phyloP scores from a whole-genome alignment of 2,329 filamentous ascomycete species.

The Xylaria sp. region DNA sequence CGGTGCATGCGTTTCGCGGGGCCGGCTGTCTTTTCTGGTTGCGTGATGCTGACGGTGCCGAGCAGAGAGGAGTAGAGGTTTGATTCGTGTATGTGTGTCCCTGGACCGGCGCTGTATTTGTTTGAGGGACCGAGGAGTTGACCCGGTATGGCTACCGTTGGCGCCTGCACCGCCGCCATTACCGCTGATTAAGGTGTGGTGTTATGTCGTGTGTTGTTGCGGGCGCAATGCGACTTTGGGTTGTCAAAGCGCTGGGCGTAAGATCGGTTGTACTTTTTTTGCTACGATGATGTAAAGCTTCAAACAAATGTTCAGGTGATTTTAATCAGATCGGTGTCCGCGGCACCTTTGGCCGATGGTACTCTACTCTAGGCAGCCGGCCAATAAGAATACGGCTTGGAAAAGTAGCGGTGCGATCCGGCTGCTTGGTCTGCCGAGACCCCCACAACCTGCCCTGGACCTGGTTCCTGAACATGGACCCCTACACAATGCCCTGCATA shows the following conservation, averaged over 20 bases:
- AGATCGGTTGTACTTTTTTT: constrained; percentile 26
- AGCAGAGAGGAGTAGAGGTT: constrained; percentile 85
- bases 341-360: constrained; percentile 17
- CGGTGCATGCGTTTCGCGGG: constrained; percentile 70
- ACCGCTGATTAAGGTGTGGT: constrained; percentile 11
- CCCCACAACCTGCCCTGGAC: constrained; percentile 30
- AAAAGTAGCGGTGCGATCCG: constrained; percentile 33
- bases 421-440: constrained; percentile 31
- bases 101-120: constrained; percentile 78
- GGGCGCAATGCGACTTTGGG: background rate
- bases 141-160: constrained; percentile 78
- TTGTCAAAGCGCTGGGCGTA: background rate
- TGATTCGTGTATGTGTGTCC: constrained; percentile 82
- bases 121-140: constrained; percentile 77
- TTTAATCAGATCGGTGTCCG: constrained; percentile 13
- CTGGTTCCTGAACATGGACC: constrained; percentile 15
- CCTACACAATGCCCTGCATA: background rate
- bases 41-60: constrained; percentile 71
- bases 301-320: background rate
- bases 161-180: constrained; percentile 40
- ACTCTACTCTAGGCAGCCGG: constrained; percentile 15
- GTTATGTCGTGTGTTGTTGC: background rate
- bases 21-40: constrained; percentile 50
- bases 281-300: constrained; percentile 37
- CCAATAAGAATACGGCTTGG: constrained; percentile 6